Conservation (phyloP, 257 asterid species). For the Solanum chmielewskii region DNA sequence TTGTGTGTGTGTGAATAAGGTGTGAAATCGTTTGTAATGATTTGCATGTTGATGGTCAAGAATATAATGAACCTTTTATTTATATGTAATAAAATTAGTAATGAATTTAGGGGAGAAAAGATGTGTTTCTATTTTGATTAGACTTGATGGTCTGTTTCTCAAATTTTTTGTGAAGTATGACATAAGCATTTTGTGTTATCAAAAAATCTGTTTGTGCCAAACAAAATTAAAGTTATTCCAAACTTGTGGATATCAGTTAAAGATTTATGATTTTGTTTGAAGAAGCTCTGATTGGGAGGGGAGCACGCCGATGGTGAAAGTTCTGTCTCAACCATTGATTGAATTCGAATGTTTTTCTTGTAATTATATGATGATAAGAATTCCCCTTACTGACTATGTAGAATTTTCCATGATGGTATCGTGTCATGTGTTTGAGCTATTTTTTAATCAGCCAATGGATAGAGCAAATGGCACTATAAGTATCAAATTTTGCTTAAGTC, state of each 20-base stretch:
- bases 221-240: neutral
- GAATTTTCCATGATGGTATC: neutral
- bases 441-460: neutral
- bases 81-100: neutral
- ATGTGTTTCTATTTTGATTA: neutral
- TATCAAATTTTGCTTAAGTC: neutral
- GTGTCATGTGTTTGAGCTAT: neutral
- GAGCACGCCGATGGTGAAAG: neutral
- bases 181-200: neutral
- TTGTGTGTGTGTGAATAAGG: neutral
- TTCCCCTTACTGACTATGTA: neutral
- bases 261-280: neutral
- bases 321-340: neutral
- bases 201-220: neutral
- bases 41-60: neutral
- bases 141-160: neutral
- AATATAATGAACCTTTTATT: neutral
- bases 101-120: neutral
- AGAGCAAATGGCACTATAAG: neutral
- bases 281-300: neutral
- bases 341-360: neutral
- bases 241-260: neutral
- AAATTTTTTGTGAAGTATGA: neutral
- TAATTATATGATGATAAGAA: neutral
- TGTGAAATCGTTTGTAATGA: neutral